phyloP scores from a whole-genome alignment of 2,329 filamentous ascomycete species.

The Pseudocercospora ulei region DNA sequence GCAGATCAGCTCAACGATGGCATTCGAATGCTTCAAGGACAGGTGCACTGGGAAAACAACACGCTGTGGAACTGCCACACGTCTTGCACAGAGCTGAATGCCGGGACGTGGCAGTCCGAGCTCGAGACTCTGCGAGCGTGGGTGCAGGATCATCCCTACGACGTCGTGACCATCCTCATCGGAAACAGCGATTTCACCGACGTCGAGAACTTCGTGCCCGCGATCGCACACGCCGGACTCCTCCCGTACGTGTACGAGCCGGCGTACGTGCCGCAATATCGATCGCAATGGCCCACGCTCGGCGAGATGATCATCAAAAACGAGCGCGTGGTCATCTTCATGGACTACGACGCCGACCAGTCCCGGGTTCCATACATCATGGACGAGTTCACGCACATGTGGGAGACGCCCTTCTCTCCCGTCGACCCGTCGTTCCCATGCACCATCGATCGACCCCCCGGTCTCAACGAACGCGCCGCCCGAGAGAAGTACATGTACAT shows the following conservation, averaged over 20 bases:
- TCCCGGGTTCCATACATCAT: slow-evolving; percentile 69
- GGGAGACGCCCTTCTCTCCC: slow-evolving; percentile 82
- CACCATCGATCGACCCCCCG: slow-evolving; percentile 63
- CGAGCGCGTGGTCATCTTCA: slow-evolving; percentile 66
- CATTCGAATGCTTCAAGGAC: slow-evolving; percentile 53
- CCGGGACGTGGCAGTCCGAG: slow-evolving; percentile 65
- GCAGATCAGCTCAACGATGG: slow-evolving; percentile 68
- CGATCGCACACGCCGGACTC: slow-evolving; percentile 63
- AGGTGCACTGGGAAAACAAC: slow-evolving; percentile 47
- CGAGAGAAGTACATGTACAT: slow-evolving; percentile 59
- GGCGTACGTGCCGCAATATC: slow-evolving; percentile 57
- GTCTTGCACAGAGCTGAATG: slow-evolving; percentile 70
- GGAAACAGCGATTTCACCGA: slow-evolving; percentile 71
- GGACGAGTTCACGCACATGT: slow-evolving; percentile 79
- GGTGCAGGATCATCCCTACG: slow-evolving; percentile 68
- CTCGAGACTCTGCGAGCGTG: slow-evolving; percentile 59
- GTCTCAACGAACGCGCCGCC: slow-evolving; percentile 47
- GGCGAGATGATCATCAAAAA: slow-evolving; percentile 58
- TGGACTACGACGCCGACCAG: slow-evolving; percentile 79
- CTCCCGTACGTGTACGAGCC: slow-evolving; percentile 64
- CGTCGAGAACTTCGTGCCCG: slow-evolving; percentile 54
- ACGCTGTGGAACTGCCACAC: slow-evolving; percentile 75
- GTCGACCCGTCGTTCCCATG: slow-evolving; percentile 63
- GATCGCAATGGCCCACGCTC: slow-evolving; percentile 75
- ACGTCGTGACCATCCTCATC: slow-evolving; percentile 77